Evolutionary conservation across 129 eudicot genomes (phyloP), one percentile per base, ranked within the genome.

Genomic region (Tanacetum coccineum): DNA sequence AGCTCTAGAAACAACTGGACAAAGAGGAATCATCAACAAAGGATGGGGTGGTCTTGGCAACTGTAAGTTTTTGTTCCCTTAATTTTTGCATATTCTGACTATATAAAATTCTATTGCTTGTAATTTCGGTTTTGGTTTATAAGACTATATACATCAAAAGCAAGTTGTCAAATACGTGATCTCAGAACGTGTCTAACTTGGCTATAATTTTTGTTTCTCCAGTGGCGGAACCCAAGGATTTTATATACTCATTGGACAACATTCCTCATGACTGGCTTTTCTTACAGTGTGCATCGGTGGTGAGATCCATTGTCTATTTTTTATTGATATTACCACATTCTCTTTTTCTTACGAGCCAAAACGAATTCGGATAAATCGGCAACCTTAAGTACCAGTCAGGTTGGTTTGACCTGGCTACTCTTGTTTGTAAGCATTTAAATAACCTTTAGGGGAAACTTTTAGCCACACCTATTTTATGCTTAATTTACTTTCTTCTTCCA

Each of bases 21-120:
- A 94, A 73, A 81, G 99, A 74, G 99, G 99, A 13, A 94, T 94
- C 68, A 86, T 94, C 60, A 89, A 89, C 88, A 86, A 84, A 81
- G 99, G 97, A 61, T 94, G 99, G 99, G 99, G 99, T 13, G 99
- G 97, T 57, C 95, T 94, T 74, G 99, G 99, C 30, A 67, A 82
- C 65, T 94, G 99, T 94, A 74, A 94, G 97, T 82, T 78, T 45
- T 47, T 12, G 44, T 76, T 52, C 55, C 49, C 58, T 67, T 50
- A 50, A 59, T 62, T 70, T 30, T 69, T 36, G 54, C 54, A 64
- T 68, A 13, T 70, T n/a, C 54, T 25, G 22, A 36, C 32, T 72
- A 2, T 57, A n/a, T 48, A 14, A 26, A 7, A 15, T 58, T 15
- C 13, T 53, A 39, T 18, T 72, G 5, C 18, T 59, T 30, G 8